Conservation (phyloP, 2,329 filamentous ascomycete genomes). For the Cercospora citrullina region DNA sequence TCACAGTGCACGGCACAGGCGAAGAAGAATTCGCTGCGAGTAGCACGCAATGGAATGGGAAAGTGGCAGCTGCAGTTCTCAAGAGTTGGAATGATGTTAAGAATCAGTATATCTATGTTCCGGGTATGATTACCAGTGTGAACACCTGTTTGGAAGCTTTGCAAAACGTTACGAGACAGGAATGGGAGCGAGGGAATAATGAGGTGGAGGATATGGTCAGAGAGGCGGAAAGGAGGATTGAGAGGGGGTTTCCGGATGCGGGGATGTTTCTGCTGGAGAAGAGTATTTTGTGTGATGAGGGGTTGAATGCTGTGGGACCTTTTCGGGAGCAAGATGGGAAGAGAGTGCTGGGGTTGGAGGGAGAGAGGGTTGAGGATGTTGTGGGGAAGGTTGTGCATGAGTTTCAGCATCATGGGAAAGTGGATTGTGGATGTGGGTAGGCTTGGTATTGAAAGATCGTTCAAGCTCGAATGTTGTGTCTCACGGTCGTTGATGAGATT, state of each 20-base stretch:
- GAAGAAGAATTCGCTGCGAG: conserved; percentile 41
- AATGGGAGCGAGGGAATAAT: conserved; percentile 38
- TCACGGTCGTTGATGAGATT: background rate
- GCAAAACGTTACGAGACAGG: conserved; percentile 33
- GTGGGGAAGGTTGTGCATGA: conserved; percentile 29
- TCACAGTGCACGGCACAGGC: conserved; percentile 41
- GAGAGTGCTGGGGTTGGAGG: conserved; percentile 22
- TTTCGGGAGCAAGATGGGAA: conserved; percentile 33
- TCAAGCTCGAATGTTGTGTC: background rate
- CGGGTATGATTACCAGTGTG: conserved; percentile 38
- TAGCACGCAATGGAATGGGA: conserved; percentile 38
- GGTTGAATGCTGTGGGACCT: conserved; percentile 28
- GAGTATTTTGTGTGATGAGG: conserved; percentile 41
- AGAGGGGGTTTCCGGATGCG: conserved; percentile 42
- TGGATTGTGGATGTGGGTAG: conserved; percentile 39
- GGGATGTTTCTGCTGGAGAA: conserved; percentile 44
- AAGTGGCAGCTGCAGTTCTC: conserved; percentile 34
- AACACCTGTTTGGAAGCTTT: conserved; percentile 38
- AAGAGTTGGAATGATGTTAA: conserved; percentile 39
- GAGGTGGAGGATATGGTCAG: conserved; percentile 40
- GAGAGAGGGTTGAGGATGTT: conserved; percentile 24
- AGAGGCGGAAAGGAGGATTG: conserved; percentile 40
- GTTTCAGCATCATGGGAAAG: conserved; percentile 31
- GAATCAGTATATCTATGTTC: conserved; percentile 41
- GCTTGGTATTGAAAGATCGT: background rate